Conservation (phyloP, 208 protist species). For the Tritrichomonas musculus region DNA sequence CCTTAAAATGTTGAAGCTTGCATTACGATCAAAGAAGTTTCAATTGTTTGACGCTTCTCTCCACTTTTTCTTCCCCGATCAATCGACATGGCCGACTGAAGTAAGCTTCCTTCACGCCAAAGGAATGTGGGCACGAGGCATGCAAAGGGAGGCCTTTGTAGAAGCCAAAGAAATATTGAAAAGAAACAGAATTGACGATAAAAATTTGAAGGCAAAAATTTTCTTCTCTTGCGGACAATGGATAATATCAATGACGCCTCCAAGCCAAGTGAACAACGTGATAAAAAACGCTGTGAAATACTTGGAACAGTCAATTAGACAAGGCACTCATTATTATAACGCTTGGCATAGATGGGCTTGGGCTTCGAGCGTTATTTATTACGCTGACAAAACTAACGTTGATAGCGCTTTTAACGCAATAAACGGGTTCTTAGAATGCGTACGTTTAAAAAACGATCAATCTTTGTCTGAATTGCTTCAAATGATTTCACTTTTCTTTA, state of each 20-base stretch:
- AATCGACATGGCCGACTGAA: not conserved
- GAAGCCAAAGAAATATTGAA: not conserved
- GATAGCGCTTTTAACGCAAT: not conserved
- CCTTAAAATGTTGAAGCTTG: not conserved
- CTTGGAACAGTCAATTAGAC: not conserved
- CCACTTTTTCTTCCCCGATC: not conserved
- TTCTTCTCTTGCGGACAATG: not conserved
- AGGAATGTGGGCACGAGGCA: not conserved
- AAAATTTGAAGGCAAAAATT: not conserved
- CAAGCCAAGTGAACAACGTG: not conserved
- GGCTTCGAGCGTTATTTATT: not conserved
- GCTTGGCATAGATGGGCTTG: not conserved
- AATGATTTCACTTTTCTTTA: constrained; percentile 10
- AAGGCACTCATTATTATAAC: not conserved
- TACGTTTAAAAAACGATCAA: not conserved
- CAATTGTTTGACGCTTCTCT: not conserved
- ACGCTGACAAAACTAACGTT: not conserved
- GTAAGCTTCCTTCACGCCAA: not conserved
- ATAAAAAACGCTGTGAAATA: not conserved
- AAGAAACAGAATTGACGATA: not conserved
- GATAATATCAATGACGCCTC: not conserved
- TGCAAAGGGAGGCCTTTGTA: not conserved
- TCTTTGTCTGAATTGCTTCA: not conserved
- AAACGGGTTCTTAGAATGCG: not conserved
- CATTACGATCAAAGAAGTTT: not conserved